Conservation (phyloP, 345 rosid genomes). For the Toxicodendron radicans region DNA sequence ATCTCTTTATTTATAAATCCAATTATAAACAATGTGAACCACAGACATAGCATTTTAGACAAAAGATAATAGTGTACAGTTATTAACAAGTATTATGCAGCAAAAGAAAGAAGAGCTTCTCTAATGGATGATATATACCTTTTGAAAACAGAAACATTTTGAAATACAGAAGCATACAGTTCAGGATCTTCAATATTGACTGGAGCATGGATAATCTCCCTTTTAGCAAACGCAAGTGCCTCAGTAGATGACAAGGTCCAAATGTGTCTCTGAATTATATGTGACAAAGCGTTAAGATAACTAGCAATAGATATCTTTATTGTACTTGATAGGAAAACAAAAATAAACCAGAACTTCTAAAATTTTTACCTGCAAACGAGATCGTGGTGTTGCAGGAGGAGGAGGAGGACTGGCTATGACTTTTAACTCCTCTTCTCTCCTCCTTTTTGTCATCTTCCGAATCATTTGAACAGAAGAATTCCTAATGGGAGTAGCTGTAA, state of each 20-base stretch:
- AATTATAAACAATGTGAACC: background rate
- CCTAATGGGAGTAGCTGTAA: conserved; percentile 29
- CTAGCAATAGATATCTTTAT: background rate
- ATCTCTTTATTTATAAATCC: background rate
- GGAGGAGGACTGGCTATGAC: conserved; percentile 31
- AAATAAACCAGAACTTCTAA: background rate
- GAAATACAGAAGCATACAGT: conserved; percentile 57
- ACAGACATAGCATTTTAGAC: background rate
- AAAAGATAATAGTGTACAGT: background rate
- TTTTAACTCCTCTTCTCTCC: conserved; percentile 25
- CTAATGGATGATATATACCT: conserved; percentile 38
- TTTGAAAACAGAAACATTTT: conserved; percentile 65
- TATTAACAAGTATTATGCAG: background rate
- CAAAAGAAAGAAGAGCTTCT: background rate
- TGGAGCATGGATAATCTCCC: conserved; percentile 55
- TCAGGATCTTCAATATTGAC: conserved; percentile 45
- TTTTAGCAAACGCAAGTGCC: conserved; percentile 68
- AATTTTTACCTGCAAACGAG: conserved; percentile 49
- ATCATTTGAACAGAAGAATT: conserved; percentile 35
- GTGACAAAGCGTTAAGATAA: conserved; percentile 8
- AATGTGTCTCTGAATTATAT: conserved; percentile 49
- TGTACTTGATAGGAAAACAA: conserved; percentile 1
- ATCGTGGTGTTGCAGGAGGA: conserved; percentile 30
- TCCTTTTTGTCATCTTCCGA: conserved; percentile 20
- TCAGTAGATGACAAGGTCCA: conserved; percentile 58